Evolutionary conservation across 257 asterid species (phyloP), one percentile per base, ranked within the genome.

Genomic region (Agastache rugosa): DNA sequence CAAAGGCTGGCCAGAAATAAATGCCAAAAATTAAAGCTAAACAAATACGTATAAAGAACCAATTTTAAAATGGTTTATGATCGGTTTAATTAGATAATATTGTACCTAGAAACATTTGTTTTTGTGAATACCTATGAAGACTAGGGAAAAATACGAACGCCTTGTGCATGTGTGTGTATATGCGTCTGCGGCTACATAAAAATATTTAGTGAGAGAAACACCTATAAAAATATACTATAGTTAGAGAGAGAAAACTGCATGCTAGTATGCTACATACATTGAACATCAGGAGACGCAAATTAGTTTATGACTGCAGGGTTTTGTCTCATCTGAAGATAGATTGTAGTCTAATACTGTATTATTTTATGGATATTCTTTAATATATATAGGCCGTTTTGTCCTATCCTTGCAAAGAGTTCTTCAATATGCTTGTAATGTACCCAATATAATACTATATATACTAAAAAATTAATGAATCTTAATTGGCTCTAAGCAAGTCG

Each of bases 211-310:
- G 67, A 61, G 41, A 60, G 42, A 67, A 58, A 70, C 45, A 23
- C 35, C 0, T 7, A 6, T 8, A n/a, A 54, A 12, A 16, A 11
- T 11, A 71, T 8, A 23, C 0, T 74, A 25, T 1, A 15, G 0
- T 53, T 17, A 64, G 11, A n/a, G 77, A 48, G 75, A 25, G 64
- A 74, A 55, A 55, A 17, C 51, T 7, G 64, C n/a, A n/a, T n/a
- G n/a, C n/a, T n/a, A n/a, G n/a, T n/a, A n/a, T n/a, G n/a, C 80
- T 48, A 71, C 42, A 79, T 77, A 59, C 87, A 80, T 63, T 79
- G 87, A 44, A 72, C 48, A 65, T 70, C 10, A 59, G 41, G 34
- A 27, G 67, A 22, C 0, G 56, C 37, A 44, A 25, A 61, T 25
- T 72, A 62, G 12, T 67, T 67, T 20, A 59, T 47, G 42, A 11